Percentiles rank a stretch among this genome's conserved stretches.
phyloP scores from a whole-genome alignment of 371 early-diverging fungal species.

The Syncephalastrum sp. region DNA sequence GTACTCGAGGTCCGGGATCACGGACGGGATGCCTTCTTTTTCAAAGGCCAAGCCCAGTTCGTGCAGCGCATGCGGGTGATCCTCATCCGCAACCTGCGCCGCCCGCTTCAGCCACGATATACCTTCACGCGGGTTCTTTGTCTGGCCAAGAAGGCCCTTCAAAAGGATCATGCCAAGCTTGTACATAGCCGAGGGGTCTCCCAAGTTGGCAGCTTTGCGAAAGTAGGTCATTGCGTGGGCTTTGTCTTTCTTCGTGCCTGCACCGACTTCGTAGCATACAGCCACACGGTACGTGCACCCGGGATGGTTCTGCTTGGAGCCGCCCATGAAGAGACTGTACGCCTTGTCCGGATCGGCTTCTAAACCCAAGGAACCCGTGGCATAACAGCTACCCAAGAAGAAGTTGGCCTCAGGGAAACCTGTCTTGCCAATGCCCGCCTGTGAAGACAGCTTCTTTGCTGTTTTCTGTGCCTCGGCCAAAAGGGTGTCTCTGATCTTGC shows the following conservation, averaged over 20 bases:
- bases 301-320: conserved; percentile 90
- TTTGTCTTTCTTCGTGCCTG: conserved; percentile 87
- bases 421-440: conserved; percentile 65
- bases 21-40: conserved; percentile 70
- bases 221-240: conserved; percentile 87
- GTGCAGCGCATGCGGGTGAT: conserved; percentile 90
- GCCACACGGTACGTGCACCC: conserved; percentile 93
- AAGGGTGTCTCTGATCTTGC: conserved; percentile 70
- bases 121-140: conserved; percentile 77
- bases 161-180: conserved; percentile 85
- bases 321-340: conserved; percentile 87
- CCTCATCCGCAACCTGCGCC: conserved; percentile 83
- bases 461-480: conserved; percentile 75
- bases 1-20: conserved; percentile 82
- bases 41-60: conserved; percentile 92
- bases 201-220: conserved; percentile 90
- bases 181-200: conserved; percentile 96
- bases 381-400: conserved; percentile 88
- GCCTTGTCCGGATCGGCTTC: conserved; percentile 86
- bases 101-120: conserved; percentile 93
- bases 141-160: conserved; percentile 71
- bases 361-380: conserved; percentile 71
- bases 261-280: conserved; percentile 94
- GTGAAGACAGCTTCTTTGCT: conserved; percentile 71
- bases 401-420: conserved; percentile 88